Conservation (phyloP, 768 basidiomycete species). For the Phlebiopsis flavidoalba region DNA sequence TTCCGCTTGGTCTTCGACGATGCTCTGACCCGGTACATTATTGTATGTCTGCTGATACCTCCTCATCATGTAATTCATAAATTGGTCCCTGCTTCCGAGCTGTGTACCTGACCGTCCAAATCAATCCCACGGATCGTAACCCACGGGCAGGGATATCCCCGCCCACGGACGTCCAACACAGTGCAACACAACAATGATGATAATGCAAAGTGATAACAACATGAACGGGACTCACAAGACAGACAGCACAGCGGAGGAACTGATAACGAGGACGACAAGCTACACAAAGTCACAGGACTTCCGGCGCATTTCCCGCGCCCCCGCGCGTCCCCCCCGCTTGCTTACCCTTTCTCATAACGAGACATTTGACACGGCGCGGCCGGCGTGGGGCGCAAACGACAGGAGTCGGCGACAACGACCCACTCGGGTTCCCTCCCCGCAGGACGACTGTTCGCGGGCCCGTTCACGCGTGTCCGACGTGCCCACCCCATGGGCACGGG, state of each 20-base stretch:
- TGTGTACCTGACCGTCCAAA: neutral
- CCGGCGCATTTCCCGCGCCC: neutral
- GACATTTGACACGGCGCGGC: slow-evolving; percentile 6
- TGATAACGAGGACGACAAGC: neutral
- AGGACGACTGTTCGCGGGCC: neutral
- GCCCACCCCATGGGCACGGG: slow-evolving; percentile 79
- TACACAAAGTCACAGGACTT: neutral
- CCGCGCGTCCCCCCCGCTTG: neutral
- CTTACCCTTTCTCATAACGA: no score
- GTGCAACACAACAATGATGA: neutral
- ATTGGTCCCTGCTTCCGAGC: neutral
- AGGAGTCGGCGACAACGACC: neutral
- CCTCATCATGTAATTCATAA: neutral
- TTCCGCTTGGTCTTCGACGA: neutral
- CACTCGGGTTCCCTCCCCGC: neutral
- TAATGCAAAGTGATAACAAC: slow-evolving; percentile 5
- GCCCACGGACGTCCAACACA: neutral
- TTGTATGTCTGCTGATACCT: neutral
- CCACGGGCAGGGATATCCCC: neutral
- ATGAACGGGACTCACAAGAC: slow-evolving; percentile 2
- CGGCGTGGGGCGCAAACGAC: neutral
- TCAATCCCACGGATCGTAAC: neutral
- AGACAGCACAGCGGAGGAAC: slow-evolving; percentile 5
- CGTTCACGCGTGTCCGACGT: slow-evolving; percentile 52
- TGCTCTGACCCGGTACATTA: neutral